Percentiles rank a stretch among this genome's conserved stretches.
These are phyloP conservation scores for Carex cristatella DNA, from an alignment of 176 grass and related monocot species.

Conservation along the genomic window DNA sequence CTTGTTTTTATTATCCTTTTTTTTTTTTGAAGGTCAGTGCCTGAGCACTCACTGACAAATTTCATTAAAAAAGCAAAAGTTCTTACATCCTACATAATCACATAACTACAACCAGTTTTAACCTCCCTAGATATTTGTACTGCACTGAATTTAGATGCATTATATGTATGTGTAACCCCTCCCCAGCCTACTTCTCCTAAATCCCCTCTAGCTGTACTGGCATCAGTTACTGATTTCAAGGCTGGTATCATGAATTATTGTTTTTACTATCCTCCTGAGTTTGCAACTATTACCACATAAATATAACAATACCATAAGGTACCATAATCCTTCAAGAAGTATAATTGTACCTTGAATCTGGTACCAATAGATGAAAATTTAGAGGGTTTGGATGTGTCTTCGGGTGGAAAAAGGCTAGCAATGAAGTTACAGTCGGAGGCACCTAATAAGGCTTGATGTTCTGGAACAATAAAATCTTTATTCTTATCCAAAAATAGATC, in stretches of 20 bases:
- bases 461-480: conserved; percentile 94
- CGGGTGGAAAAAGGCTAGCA: conserved; percentile 78
- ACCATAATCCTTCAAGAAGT: not conserved
- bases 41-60: no score
- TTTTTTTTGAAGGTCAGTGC: no score
- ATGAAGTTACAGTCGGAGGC: conserved; percentile 82
- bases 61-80: no score
- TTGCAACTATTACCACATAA: not conserved
- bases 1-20: not conserved
- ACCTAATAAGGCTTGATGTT: conserved; percentile 81
- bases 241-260: no score
- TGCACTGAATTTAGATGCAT: no score
- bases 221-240: no score
- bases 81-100: no score
- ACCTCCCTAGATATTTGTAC: no score
- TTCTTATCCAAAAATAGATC: conserved; percentile 95
- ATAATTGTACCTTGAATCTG: conserved; percentile 78
- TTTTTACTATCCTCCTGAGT: not conserved
- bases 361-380: conserved; percentile 94
- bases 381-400: conserved; percentile 80
- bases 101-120: no score
- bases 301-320: not conserved
- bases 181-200: no score
- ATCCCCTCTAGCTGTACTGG: no score
- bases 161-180: no score